Evolutionary conservation across 108 stramenopile species (phyloP).

Genomic region (Cyclotella atomus): DNA sequence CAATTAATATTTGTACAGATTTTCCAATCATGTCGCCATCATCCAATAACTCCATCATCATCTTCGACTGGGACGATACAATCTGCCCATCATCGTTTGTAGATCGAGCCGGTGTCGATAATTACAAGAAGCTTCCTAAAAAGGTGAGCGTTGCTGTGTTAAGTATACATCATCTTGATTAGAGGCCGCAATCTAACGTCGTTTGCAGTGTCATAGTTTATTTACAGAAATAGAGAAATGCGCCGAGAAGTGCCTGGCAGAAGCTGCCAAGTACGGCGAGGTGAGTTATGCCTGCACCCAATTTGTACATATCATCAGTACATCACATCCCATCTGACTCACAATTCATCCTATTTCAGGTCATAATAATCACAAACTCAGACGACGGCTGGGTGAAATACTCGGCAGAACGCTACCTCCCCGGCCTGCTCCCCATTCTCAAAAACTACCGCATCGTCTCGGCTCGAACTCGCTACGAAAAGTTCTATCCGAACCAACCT

Average conservation of each 20-base stretch:
- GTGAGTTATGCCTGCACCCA: slow-evolving; percentile 52
- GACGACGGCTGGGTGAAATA: slow-evolving; percentile 93
- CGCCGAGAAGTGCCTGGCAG: slow-evolving; percentile 73
- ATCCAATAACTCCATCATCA: slow-evolving; percentile 53
- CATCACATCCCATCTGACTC: neutral
- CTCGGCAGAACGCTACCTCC: slow-evolving; percentile 81
- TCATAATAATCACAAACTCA: slow-evolving; percentile 91
- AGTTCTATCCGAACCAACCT: slow-evolving; percentile 87
- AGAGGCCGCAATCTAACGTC: no score
- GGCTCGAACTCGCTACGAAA: slow-evolving; percentile 85
- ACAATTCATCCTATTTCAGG: slow-evolving; percentile 40
- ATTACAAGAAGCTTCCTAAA: slow-evolving; percentile 65
- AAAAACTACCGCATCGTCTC: slow-evolving; percentile 76
- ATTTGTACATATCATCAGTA: neutral
- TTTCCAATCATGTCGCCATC: slow-evolving; percentile 4
- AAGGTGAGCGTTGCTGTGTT: slow-evolving; percentile 53
- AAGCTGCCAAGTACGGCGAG: slow-evolving; percentile 84
- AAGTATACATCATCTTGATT: no score
- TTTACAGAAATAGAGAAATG: slow-evolving; percentile 72
- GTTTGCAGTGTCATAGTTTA: slow-evolving; percentile 75
- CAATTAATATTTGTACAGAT: neutral
- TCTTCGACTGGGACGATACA: slow-evolving; percentile 95
- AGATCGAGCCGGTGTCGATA: slow-evolving; percentile 71
- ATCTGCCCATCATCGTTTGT: slow-evolving; percentile 90
- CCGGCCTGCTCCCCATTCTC: slow-evolving; percentile 73